Base-by-base conservation (phyloP, 2,329 filamentous ascomycete species). In the Colletotrichum sp. region DNA sequence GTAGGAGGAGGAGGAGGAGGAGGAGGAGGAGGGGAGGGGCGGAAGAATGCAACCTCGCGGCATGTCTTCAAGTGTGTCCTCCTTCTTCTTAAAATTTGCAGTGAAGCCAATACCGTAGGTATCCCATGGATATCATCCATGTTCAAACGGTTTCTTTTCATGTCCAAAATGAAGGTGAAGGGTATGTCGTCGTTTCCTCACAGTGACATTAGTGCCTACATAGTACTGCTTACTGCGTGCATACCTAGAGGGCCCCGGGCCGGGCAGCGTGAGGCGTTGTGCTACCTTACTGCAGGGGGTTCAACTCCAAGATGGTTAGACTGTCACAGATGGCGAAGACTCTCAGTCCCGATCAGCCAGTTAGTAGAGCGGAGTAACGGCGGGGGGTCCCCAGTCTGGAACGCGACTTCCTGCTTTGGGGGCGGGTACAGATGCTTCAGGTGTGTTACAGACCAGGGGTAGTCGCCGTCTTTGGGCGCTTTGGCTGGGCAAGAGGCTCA, bases 361-460 rank as follows among this genome's bases (percentile, higher is more conserved):
- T 30, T 34, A 14, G 48, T 65, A 24, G 60, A n/a, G 64, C 28
- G 18, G n/a, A 12, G 28, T 59, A 21, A 21, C 24, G 43, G 57
- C 43, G 34, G 57, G 64, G 30, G 63, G 30, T 60, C 71, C 57
- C 74, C 61, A 67, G 48, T 24, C 60, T 76, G 65, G 48, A 66
- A 70, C 71, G 21, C 52, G 48, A 69, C 61, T 61, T 30, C 16
- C 57, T 30, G 57, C 57, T 30, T 32, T 71, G 68, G 68, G 52
- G 63, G 72, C 72, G 28, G 69, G 69, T 69, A 77, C 61, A 81
- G 75, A 79, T 88, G 87, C 87, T 81, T 89, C 87, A 88, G 82
- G 84, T 84, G 80, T 87, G 87, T 89, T 85, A 83, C 86, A 88
- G 83, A 80, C 85, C 83, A 85, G 82, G 86, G 86, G 81, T 64